A percentile compares a stretch with the other conserved stretches of the same genome.
Evolutionary conservation across 2,329 filamentous ascomycete species (phyloP).

Genomic region (Fusarium staphyleae): DNA sequence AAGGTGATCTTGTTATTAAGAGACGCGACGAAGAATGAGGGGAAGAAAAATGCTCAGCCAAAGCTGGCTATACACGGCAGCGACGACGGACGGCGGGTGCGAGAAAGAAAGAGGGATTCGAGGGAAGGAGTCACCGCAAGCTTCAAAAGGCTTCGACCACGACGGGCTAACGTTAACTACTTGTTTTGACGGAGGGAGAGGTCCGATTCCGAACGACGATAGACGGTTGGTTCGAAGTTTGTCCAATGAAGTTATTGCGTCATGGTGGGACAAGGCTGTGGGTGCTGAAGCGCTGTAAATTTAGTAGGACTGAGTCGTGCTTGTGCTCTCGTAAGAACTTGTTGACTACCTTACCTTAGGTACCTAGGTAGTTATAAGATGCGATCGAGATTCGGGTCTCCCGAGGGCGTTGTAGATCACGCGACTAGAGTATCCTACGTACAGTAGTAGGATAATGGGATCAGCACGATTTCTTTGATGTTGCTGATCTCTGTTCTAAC

Average conservation of each 20-base stretch:
- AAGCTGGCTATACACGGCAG: neutral
- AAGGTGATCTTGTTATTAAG: neutral
- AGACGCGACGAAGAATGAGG: neutral
- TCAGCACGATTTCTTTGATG: neutral
- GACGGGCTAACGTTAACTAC: neutral
- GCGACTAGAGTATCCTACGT: too few species aligned
- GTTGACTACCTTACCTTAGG: too few species aligned
- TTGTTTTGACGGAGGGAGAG: conserved; percentile 17
- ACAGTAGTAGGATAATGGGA: too few species aligned
- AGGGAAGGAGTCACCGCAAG: too few species aligned
- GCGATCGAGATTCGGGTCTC: conserved; percentile 25
- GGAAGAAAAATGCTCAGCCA: neutral
- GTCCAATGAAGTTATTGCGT: conserved; percentile 2
- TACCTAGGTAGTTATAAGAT: too few species aligned
- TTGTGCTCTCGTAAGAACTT: too few species aligned
- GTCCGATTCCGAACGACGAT: conserved; percentile 15
- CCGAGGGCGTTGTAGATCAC: too few species aligned
- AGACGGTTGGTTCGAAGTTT: neutral
- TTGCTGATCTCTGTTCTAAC: neutral
- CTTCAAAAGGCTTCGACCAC: conserved; percentile 2
- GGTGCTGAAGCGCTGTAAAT: neutral
- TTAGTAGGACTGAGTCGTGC: neutral
- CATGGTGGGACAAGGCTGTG: conserved; percentile 7
- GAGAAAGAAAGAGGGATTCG: neutral
- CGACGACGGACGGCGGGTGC: neutral